Conservation (phyloP, 73 alveolate species). For the Stentor roeselii region DNA sequence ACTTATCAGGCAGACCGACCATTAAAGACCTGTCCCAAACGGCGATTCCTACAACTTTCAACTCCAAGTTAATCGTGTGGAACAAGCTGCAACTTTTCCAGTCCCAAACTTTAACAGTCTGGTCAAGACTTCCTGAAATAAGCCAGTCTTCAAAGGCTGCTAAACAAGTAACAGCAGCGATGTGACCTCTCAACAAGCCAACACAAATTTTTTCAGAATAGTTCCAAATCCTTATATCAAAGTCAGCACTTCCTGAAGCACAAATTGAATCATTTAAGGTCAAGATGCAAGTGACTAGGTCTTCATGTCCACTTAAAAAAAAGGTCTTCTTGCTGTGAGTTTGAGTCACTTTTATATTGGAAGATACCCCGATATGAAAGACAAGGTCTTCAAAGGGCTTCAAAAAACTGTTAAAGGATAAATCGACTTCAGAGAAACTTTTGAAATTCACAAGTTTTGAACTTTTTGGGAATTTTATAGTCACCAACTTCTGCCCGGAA, state of each 20-base stretch:
- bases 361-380: neutral
- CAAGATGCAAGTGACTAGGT: neutral
- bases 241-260: neutral
- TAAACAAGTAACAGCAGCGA: neutral
- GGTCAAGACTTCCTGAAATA: neutral
- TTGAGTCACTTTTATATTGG: neutral
- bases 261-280: neutral
- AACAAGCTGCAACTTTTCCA: neutral
- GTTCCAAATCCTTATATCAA: neutral
- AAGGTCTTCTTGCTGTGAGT: neutral
- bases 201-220: neutral
- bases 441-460: neutral
- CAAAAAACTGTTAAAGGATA: too few species aligned
- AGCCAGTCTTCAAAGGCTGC: neutral
- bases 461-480: neutral
- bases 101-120: neutral
- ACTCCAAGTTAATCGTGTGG: neutral
- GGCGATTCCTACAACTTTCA: neutral
- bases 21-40: neutral
- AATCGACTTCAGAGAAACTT: neutral
- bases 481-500: neutral
- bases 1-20: neutral
- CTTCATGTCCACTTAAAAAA: neutral
- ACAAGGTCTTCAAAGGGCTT: neutral
- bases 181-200: neutral